Evolutionary conservation across 805 yeast species (phyloP), one percentile per base, ranked within the genome.

Genomic region (Candida silvicultrix): DNA sequence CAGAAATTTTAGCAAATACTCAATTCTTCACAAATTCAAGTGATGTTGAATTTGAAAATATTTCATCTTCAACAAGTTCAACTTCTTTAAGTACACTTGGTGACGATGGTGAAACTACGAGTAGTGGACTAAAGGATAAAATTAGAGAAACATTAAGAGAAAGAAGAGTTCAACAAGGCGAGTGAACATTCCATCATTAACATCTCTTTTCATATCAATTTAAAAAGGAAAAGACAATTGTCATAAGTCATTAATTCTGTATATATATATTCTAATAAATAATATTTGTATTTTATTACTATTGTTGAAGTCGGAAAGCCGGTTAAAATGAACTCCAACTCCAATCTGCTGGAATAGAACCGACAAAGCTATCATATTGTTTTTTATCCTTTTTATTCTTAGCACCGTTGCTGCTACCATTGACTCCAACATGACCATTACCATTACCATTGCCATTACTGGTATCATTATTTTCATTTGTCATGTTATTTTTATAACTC

Each of bases 341-440:
- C 89, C 89, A 83, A 59, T 83, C 85, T 16, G 83, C 87, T 14
- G 89, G 89, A 10, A 83, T 80, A 38, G 68, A 67, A 2, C 76
- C 78, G 1, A 64, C 71, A n/a, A 60, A 52, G 45, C 64, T 59
- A 15, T 61, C 64, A 43, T 56, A 45, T 51, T 50, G 52, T 58
- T 51, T 51, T 46, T 49, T n/a, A 21, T 44, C 25, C 11, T 32
- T 41, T 18, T 49, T 46, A 5, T 32, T 31, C 15, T 38, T 38
- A 11, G 15, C 15, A 19, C 76, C 35, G 48, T 81, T 54, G 9
- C 47, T 50, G 37, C 35, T 48, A 28, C 40, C 50, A 19, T 29
- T 32, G 18, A 12, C 31, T 18, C 3, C 21, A 22, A 21, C 37
- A 28, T 39, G 43, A 31, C 44, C 50, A n/a, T 20, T 40, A 4